Evolutionary conservation across 2,329 filamentous ascomycete species (phyloP).

Genomic region (Aspergillus glaucus): DNA sequence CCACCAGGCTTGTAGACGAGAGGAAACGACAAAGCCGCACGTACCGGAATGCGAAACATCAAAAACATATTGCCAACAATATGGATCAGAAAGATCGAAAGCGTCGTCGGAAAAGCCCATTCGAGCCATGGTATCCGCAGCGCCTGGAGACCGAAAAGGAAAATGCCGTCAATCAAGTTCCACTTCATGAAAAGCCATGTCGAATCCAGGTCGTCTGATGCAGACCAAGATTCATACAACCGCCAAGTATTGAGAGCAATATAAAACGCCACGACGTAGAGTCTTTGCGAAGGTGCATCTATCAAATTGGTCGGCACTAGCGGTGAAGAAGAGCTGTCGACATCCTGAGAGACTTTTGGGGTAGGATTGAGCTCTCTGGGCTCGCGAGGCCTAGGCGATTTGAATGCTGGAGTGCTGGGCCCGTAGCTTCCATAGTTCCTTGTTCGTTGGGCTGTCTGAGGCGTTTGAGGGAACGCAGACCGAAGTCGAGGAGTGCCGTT

Average conservation of each 20-base stretch:
- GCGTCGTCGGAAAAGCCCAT: conserved; percentile 69
- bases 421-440: conserved; percentile 25
- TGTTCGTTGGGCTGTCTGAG: conserved; percentile 44
- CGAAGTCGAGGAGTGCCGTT: conserved; percentile 74
- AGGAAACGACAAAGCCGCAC: conserved; percentile 20
- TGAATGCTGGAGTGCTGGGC: conserved; percentile 7
- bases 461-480: conserved; percentile 75
- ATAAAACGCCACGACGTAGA: conserved; percentile 81
- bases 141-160: conserved; percentile 78
- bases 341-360: conserved; percentile 16
- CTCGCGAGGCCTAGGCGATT: conserved; percentile 16
- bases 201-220: conserved; percentile 79
- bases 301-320: conserved; percentile 75
- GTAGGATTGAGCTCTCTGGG: conserved; percentile 16
- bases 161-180: conserved; percentile 77
- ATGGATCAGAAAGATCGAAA: conserved; percentile 65
- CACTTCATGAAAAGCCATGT: conserved; percentile 91
- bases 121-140: conserved; percentile 95
- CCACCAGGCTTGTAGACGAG: not conserved
- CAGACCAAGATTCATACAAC: conserved; percentile 74
- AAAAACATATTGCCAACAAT: conserved; percentile 71
- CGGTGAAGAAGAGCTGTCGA: conserved; percentile 42
- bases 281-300: conserved; percentile 83
- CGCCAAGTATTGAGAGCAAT: conserved; percentile 71
- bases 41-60: conserved; percentile 83